Percentiles rank a stretch among this genome's conserved stretches.
Evolutionary conservation across 495 filamentous ascomycete species (phyloP).

Genomic region (Extremus antarcticus): DNA sequence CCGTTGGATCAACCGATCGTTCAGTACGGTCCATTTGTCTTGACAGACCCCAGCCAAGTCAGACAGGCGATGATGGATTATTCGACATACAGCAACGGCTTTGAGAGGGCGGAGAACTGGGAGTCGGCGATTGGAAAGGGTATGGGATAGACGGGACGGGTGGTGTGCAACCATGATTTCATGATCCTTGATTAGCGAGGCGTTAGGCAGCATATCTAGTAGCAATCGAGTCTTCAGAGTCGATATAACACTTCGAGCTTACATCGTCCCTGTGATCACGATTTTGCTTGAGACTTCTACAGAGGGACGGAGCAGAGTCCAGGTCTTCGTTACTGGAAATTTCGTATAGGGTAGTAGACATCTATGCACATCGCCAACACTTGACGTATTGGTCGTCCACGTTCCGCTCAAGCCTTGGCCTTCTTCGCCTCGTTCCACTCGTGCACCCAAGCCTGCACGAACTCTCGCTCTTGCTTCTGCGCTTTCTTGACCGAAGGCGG

Average conservation of each 20-base stretch:
- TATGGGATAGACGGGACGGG: conserved; percentile 33
- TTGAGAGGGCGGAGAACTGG: conserved; percentile 78
- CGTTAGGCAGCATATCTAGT: too few species aligned
- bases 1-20: conserved; percentile 86
- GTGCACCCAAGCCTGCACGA: conserved; percentile 56
- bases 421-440: conserved; percentile 34
- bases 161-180: neutral
- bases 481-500: conserved; percentile 42
- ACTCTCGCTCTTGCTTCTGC: conserved; percentile 44
- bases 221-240: too few species aligned
- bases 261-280: too few species aligned
- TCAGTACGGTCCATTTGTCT: conserved; percentile 92
- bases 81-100: conserved; percentile 74
- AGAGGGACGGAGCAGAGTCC: too few species aligned
- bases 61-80: conserved; percentile 86
- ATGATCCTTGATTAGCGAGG: neutral
- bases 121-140: conserved; percentile 86
- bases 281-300: too few species aligned
- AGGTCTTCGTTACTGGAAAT: too few species aligned
- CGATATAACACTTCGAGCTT: too few species aligned
- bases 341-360: too few species aligned
- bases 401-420: too few species aligned
- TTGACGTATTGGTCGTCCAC: too few species aligned
- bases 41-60: conserved; percentile 74
- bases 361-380: too few species aligned